Base-by-base conservation (phyloP, 108 stramenopile genomes). In the Fistulifera solaris region DNA sequence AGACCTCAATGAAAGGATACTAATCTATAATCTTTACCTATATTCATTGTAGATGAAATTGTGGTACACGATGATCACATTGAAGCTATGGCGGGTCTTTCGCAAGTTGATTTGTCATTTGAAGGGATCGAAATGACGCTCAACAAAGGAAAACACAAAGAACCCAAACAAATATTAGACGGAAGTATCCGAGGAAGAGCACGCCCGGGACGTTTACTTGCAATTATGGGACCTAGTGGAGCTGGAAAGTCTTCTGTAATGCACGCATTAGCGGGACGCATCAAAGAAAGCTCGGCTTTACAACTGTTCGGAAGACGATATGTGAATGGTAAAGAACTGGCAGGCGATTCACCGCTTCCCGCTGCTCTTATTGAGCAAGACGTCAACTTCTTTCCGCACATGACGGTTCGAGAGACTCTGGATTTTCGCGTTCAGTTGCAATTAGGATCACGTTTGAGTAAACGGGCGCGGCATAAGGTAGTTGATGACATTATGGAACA, bases 341-440 rank as follows among this genome's bases (percentile, higher is more conserved):
- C 81, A 0, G 83, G 80, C 0, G 82, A 89, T 61, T 62, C 79
- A 0, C 65, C 56, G 19, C 53, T 89, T 14, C 88, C 88, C 21
- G 58, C 66, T 14, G 88, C 88, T 18, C 79, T 86, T 48, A 78
- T 90, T 51, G 78, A 83, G 38, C 84, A 90, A 56, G 82, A 86
- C 27, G 73, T 77, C 18, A 77, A 71, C 24, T 90, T 90, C 60
- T 90, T 90, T 45, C 88, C 88, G 25, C 88, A 90, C 68, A 81
- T 90, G 84, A 90, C 88, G 14, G 88, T 90, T 6, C 81, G 83
- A 39, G 88, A 90, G 65, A 85, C 88, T 12, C 66, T 90, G 1
- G 77, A 54, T 11, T 76, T 80, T 62, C 77, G 80, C 22, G 85
- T 86, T 12, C 82, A 86, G 58, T 65, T 90, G n/a, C 86, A 90